These are phyloP conservation scores for Microdochium paspali DNA, from an alignment of 2,329 filamentous ascomycete genomes.

Conservation along the genomic window DNA sequence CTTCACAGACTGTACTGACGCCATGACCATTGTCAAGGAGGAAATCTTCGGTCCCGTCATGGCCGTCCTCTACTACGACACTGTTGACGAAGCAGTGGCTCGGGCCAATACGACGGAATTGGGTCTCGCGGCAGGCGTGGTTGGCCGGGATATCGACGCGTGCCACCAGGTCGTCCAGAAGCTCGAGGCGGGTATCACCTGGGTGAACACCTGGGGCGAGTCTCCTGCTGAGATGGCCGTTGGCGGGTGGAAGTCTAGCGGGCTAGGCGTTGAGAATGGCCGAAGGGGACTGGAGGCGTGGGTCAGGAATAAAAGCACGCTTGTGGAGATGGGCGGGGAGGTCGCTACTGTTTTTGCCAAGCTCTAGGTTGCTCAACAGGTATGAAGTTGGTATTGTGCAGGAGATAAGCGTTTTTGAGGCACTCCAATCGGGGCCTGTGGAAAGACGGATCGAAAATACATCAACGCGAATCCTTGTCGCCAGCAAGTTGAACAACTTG, in stretches of 20 bases:
- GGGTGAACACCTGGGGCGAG: constrained; percentile 94
- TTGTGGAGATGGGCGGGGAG: constrained; percentile 69
- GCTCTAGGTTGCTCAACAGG: no score
- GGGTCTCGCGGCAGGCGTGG: constrained; percentile 77
- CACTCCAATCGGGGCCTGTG: no score
- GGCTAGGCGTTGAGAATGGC: constrained; percentile 81
- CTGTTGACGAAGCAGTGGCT: constrained; percentile 56
- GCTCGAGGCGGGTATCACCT: constrained; percentile 78
- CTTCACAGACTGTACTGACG: constrained; percentile 77
- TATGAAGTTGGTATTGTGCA: no score
- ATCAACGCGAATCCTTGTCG: no score
- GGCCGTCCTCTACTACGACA: constrained; percentile 66
- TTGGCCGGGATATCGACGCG: constrained; percentile 63
- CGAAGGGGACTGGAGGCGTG: constrained; percentile 70
- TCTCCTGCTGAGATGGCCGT: constrained; percentile 86
- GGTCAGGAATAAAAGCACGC: constrained; percentile 78
- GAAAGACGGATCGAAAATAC: no score
- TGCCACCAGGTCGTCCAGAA: constrained; percentile 64
- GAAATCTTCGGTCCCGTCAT: constrained; percentile 89
- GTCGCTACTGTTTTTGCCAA: constrained; percentile 69
- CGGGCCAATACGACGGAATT: constrained; percentile 71
- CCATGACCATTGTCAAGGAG: constrained; percentile 70
- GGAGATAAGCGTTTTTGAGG: no score
- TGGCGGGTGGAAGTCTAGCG: constrained; percentile 86
- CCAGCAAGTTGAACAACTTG: no score